Conservation (phyloP, 352 stramenopile species). For the Stephanocyclus meneghinianus region DNA sequence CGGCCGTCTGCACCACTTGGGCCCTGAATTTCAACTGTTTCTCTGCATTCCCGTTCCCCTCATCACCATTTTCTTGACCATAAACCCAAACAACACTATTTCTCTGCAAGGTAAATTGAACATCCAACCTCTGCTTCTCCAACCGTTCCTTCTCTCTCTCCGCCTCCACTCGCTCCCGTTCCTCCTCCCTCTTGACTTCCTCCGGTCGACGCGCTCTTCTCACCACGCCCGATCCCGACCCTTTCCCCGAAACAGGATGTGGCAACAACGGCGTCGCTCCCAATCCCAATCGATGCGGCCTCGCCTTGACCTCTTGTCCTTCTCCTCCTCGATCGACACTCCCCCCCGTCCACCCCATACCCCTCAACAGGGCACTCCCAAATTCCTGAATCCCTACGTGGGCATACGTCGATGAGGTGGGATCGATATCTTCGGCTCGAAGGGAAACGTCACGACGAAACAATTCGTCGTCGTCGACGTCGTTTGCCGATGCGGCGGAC, state of each 20-base stretch:
- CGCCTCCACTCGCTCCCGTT: constrained; percentile 58
- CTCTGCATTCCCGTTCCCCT: constrained; percentile 4
- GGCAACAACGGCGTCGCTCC: constrained; percentile 85
- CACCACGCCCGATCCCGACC: constrained; percentile 22
- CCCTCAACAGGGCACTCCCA: constrained; percentile 91
- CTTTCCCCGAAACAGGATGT: constrained; percentile 25
- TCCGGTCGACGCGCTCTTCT: constrained; percentile 49
- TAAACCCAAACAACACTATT: constrained; percentile 66
- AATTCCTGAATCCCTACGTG: constrained; percentile 90
- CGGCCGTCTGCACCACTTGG: constrained; percentile 62
- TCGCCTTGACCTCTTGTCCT: constrained; percentile 74
- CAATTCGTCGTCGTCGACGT: constrained; percentile 34
- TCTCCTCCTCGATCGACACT: constrained; percentile 39
- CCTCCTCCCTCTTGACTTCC: constrained; percentile 69
- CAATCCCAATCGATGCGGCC: constrained; percentile 90
- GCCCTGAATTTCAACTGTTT: constrained; percentile 11
- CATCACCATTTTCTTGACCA: neutral
- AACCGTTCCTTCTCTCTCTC: constrained; percentile 56
- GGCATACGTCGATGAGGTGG: constrained; percentile 45
- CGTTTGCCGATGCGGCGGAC: neutral
- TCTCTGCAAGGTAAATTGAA: constrained; percentile 73
- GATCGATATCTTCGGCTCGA: constrained; percentile 47
- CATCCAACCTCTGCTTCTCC: constrained; percentile 67
- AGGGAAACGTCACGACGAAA: constrained; percentile 44
- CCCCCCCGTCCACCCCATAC: constrained; percentile 94